Conservation (phyloP, 1,284 basidiomycete genomes). For the Volvariella volvacea region DNA sequence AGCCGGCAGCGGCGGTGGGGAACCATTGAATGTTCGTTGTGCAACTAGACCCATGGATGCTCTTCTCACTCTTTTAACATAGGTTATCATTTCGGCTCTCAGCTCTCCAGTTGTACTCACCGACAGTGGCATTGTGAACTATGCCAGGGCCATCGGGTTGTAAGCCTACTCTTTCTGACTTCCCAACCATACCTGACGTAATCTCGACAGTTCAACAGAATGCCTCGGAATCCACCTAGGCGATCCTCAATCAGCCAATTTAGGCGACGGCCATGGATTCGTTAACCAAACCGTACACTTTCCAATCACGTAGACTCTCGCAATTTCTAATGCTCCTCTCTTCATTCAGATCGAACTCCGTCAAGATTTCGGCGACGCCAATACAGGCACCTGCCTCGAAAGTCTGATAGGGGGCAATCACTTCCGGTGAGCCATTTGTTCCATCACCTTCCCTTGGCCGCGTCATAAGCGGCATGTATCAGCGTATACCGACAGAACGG, state of each 20-base stretch:
- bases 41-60: neutral
- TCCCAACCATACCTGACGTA: neutral
- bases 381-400: conserved; percentile 55
- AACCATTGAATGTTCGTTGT: conserved; percentile 49
- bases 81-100: conserved; percentile 52
- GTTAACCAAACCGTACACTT: conserved; percentile 33
- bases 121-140: conserved; percentile 50
- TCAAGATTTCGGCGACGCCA: conserved; percentile 45
- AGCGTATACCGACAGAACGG: conserved; percentile 60
- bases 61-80: neutral
- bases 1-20: conserved; percentile 43
- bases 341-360: conserved; percentile 49
- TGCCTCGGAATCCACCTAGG: conserved; percentile 59
- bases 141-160: conserved; percentile 56
- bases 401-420: conserved; percentile 61
- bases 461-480: neutral
- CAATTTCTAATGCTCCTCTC: too few relatives aligned
- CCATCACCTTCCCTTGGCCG: neutral
- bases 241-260: conserved; percentile 48
- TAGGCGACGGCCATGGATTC: conserved; percentile 56
- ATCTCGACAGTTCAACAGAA: conserved; percentile 46
- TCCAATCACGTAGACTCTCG: too few relatives aligned
- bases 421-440: conserved; percentile 36
- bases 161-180: conserved; percentile 16
- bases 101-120: conserved; percentile 54